phyloP scores from a whole-genome alignment of 2,329 filamentous ascomycete species.

The Fusarium sp. region DNA sequence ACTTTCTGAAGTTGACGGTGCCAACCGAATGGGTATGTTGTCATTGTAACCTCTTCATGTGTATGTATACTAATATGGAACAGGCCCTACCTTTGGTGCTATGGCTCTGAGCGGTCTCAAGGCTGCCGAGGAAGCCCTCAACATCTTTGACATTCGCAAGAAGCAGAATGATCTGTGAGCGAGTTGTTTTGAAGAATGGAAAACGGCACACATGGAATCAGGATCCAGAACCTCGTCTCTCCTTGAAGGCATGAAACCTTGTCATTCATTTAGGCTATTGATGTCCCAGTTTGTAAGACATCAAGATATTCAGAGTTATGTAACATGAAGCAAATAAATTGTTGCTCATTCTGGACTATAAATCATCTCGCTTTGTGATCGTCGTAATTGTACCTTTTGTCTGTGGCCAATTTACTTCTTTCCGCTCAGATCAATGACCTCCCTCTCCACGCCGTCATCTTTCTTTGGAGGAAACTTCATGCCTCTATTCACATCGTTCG shows the following conservation, averaged over 20 bases:
- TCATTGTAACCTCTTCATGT: rapidly evolving
- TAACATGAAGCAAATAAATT: slow-evolving; percentile 10
- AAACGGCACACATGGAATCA: not conserved
- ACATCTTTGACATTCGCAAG: slow-evolving; percentile 81
- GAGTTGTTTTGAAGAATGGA: not conserved
- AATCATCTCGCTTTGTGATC: not conserved
- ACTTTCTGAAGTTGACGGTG: slow-evolving; percentile 87
- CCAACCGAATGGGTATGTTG: slow-evolving; percentile 82
- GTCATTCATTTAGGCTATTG: slow-evolving; percentile 27
- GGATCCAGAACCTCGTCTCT: slow-evolving; percentile 17
- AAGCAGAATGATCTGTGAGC: slow-evolving; percentile 74
- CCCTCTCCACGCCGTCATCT: not conserved
- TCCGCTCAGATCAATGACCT: not conserved
- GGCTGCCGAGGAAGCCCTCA: slow-evolving; percentile 87
- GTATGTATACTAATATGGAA: not conserved
- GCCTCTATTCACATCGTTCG: slow-evolving; percentile 44
- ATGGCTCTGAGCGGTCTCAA: slow-evolving; percentile 91
- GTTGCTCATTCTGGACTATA: not conserved
- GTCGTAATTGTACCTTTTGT: not conserved
- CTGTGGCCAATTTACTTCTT: slow-evolving; percentile 2
- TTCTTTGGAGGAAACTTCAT: slow-evolving; percentile 53
- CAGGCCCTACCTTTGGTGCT: slow-evolving; percentile 82
- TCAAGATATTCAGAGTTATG: not conserved
- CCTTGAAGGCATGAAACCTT: slow-evolving; percentile 21
- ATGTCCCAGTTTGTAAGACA: not conserved